Evolutionary conservation across 2,329 filamentous ascomycete species (phyloP).

Genomic region (Nothopassalora personata): DNA sequence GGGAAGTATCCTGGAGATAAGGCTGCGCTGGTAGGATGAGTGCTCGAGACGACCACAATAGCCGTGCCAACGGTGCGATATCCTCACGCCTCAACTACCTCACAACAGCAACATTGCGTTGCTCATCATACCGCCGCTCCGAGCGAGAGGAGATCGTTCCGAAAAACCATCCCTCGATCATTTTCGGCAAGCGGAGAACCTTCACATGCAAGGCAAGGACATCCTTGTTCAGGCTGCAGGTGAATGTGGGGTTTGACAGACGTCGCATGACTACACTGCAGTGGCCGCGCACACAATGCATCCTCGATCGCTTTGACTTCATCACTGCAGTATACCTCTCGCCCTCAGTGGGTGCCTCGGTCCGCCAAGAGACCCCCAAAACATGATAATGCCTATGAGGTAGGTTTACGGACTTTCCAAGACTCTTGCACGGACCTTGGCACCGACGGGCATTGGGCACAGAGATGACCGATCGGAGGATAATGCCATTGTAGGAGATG

Average conservation of each 20-base stretch:
- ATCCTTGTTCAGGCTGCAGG: not conserved
- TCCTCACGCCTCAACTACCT: not conserved
- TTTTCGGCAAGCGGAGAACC: not conserved
- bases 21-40: slow-evolving; percentile 19
- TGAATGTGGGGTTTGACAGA: not conserved
- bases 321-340: not conserved
- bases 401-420: not conserved
- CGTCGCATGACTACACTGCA: not conserved
- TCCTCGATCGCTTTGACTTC: not conserved
- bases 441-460: not conserved
- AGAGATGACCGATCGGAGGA: not conserved
- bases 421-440: not conserved
- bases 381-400: not conserved
- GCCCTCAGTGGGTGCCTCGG: not conserved
- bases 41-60: not conserved
- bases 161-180: not conserved
- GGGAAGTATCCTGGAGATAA: slow-evolving; percentile 48
- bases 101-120: not conserved
- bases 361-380: not conserved
- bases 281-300: not conserved
- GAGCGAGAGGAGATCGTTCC: not conserved
- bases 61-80: not conserved
- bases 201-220: not conserved
- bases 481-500: too few relatives aligned
- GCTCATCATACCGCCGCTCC: not conserved